Evolutionary conservation across 768 basidiomycete species (phyloP), one percentile per base, ranked within the genome.

Genomic region (Kwoniella dejecticola): DNA sequence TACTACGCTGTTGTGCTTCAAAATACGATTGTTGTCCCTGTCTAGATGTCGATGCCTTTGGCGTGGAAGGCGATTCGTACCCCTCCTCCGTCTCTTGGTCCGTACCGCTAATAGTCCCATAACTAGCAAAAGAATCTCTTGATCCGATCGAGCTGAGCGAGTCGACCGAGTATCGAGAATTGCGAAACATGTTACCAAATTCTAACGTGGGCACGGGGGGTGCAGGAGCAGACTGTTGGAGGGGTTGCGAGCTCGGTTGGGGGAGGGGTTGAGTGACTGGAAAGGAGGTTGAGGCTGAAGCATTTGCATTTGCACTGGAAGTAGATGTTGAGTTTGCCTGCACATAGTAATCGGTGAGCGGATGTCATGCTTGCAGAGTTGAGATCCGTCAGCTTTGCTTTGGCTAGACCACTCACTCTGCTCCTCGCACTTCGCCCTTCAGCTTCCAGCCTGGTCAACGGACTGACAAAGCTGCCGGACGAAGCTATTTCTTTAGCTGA

Each of bases 161-260:
- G 27, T 68, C 60, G 58, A 72, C 59, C 10, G 70, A 72, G 31
- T 67, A 69, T n/a, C 63, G 44, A 4, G 70, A 72, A 26, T 58
- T 48, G 12, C 68, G 62, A 40, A 72, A 72, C n/a, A 72, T 55
- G 48, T 72, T 64, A 44, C 46, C 46, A 31, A 64, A 50, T 29
- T 64, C 49, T 46, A 64, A 11, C 0, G 62, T 44, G 27, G 62
- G 62, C 15, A 59, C 44, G 13, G 62, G 59, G 6, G 59, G 59
- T 13, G 29, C 21, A 17, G 42, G 8, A 11, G 19, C 13, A 30
- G 6, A 19, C 19, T 30, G 30, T 52, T 31, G 8, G 12, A 33
- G 4, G 29, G n/a, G 8, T 21, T 8, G 6, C 4, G 30, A 26
- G 6, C 27, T 11, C 30, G 4, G 0, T 23, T 57, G 31, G 31